Evolutionary conservation across 202 grass and related monocot genomes (phyloP).

Genomic region (Musa balbisiana): DNA sequence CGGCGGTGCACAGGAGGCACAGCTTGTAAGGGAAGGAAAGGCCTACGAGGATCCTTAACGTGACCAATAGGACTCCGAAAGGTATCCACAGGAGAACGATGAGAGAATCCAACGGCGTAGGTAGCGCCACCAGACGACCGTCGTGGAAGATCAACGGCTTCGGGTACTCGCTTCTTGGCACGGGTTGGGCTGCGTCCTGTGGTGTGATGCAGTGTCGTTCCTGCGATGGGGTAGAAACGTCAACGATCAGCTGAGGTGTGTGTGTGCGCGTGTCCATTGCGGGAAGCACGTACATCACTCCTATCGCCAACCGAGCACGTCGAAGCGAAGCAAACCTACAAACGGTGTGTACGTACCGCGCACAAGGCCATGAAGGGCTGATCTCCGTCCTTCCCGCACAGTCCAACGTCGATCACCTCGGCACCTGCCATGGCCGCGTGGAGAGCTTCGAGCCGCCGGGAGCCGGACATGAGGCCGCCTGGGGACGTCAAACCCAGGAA

Average conservation of each 20-base stretch:
- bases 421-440: constrained; percentile 20
- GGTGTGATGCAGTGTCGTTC: neutral
- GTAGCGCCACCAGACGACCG: constrained; percentile 47
- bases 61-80: constrained; percentile 19
- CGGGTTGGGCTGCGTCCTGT: neutral
- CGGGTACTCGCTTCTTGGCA: constrained; percentile 32
- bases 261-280: too few relatives aligned
- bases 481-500: constrained; percentile 23
- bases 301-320: too few relatives aligned
- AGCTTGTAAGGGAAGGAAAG: constrained; percentile 33
- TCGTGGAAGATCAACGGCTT: constrained; percentile 69
- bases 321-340: neutral
- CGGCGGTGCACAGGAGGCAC: constrained; percentile 19
- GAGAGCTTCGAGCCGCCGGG: neutral
- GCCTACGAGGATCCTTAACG: constrained; percentile 16
- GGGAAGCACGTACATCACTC: too few relatives aligned
- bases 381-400: constrained; percentile 1
- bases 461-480: neutral
- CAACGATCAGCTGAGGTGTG: too few relatives aligned
- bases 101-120: constrained; percentile 35
- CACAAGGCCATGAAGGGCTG: constrained; percentile 31
- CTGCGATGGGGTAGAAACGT: neutral
- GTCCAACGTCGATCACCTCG: constrained; percentile 30
- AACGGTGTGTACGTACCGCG: constrained; percentile 11
- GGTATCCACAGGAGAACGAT: constrained; percentile 54